Evolutionary conservation across 2,329 filamentous ascomycete species (phyloP), one percentile per base, ranked within the genome.

Genomic region (Stagonosporopsis chrysanthemi): DNA sequence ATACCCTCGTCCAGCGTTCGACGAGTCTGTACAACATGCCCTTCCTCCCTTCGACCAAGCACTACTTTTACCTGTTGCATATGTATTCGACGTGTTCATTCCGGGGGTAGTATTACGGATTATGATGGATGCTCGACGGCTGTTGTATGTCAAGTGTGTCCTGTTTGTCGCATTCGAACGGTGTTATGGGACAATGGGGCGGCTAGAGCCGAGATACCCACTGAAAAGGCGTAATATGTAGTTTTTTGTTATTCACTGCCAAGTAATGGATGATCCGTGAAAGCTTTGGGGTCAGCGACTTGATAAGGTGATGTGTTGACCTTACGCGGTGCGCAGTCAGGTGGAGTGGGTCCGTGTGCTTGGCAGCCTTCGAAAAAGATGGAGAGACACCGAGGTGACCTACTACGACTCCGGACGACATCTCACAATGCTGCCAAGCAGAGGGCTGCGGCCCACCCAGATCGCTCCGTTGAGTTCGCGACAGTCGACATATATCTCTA

Each of bases 391-490:
- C 19, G 44, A 48, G 58, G 58, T 40, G 54, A 38, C 23, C 43
- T 44, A 60, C 43, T 44, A 60, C 29, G 61, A 53, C 61, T 60
- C 62, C 58, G 65, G 68, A 71, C 68, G 66, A 67, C 71, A 70
- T 57, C 63, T 63, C 64, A 74, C 69, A 56, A 82, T 81, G 80
- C 76, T 81, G 73, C 78, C 79, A 65, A 81, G 78, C 70, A 79
- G 79, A 78, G 80, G 79, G 62, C 66, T 80, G 39, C 76, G 74
- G 67, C 69, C 75, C 59, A 70, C 71, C 54, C 71, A 70, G 57
- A 64, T 71, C 39, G 56, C 58, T 38, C 60, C 65, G 19, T 55
- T 63, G 43, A 62, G 58, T 29, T 65, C 66, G 42, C 67, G 65
- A 29, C 69, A 68, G 29, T 67, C 69, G 31, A 59, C 60, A 38